Percentiles rank a stretch among this genome's conserved stretches.
Conservation (phyloP, 805 yeast genomes). For the Wickerhamomyces chaumierensis region DNA sequence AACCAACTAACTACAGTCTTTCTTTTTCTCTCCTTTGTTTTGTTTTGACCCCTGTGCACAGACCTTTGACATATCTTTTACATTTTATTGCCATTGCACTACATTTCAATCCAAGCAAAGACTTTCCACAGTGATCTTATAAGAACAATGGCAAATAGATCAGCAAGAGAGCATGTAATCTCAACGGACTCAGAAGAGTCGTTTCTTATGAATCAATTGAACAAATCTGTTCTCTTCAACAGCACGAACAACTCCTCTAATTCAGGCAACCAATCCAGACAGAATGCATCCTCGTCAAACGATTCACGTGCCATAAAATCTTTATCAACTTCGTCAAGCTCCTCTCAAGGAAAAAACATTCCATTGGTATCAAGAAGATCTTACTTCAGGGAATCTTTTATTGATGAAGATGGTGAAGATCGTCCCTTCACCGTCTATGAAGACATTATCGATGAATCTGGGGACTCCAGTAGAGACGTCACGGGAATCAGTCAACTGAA, state of each 20-base stretch:
- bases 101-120: too few species aligned
- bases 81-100: too few species aligned
- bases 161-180: constrained; percentile 12
- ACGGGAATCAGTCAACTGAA: constrained; percentile 10
- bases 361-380: constrained; percentile 7
- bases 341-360: constrained; percentile 1
- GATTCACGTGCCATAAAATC: too few species aligned
- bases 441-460: constrained; percentile 17
- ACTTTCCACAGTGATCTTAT: too few species aligned
- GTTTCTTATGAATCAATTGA: constrained; percentile 16
- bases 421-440: constrained; percentile 14
- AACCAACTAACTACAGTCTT: too few species aligned
- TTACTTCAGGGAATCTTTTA: constrained; percentile 15
- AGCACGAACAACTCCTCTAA: constrained; percentile 5
- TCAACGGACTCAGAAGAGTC: constrained; percentile 21
- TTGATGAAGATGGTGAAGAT: constrained; percentile 15
- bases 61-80: too few species aligned
- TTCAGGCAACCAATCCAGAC: constrained; percentile 1
- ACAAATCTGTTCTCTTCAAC: constrained; percentile 16
- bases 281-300: too few species aligned
- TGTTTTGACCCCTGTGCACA: too few species aligned
- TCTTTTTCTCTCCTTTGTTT: too few species aligned
- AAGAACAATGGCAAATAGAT: too few species aligned
- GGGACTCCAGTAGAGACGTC: constrained; percentile 10
- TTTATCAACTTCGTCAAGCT: constrained; percentile 2